Percentiles rank a stretch among this genome's conserved stretches.
Conservation (phyloP, 805 yeast genomes). For the Yarrowia divulgata region DNA sequence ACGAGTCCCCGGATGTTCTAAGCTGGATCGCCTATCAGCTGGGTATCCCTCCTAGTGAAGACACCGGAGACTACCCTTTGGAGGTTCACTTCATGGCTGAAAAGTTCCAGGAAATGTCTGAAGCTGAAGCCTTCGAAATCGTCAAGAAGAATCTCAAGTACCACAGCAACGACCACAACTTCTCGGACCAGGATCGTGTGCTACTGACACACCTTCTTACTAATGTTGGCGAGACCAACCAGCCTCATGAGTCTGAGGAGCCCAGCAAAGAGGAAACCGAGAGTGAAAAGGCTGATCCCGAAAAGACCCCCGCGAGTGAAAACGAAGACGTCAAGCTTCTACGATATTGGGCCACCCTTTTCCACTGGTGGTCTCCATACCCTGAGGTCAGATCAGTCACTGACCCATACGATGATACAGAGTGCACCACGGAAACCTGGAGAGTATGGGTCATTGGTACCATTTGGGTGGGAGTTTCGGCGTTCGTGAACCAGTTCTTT, state of each 20-base stretch:
- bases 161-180: constrained; percentile 59
- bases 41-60: constrained; percentile 32
- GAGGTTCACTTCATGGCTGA: constrained; percentile 53
- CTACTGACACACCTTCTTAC: constrained; percentile 41
- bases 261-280: not conserved
- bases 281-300: constrained; percentile 1
- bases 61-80: constrained; percentile 34
- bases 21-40: constrained; percentile 26
- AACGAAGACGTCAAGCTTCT: not conserved
- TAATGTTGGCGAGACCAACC: not conserved
- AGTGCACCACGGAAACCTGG: constrained; percentile 58
- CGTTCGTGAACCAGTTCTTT: constrained; percentile 53
- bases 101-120: constrained; percentile 51
- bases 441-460: constrained; percentile 53
- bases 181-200: constrained; percentile 50
- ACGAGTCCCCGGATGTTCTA: constrained; percentile 24
- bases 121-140: constrained; percentile 54
- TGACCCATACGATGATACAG: constrained; percentile 58
- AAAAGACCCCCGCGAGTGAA: not conserved
- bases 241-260: not conserved
- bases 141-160: constrained; percentile 53
- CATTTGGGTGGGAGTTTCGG: constrained; percentile 45
- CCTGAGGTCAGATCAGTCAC: constrained; percentile 73
- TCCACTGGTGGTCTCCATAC: constrained; percentile 57
- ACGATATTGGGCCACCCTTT: constrained; percentile 22